Percentiles rank a stretch among this genome's conserved stretches.
Evolutionary conservation across 768 basidiomycete genomes (phyloP).

Genomic region (Boletus insuetus): DNA sequence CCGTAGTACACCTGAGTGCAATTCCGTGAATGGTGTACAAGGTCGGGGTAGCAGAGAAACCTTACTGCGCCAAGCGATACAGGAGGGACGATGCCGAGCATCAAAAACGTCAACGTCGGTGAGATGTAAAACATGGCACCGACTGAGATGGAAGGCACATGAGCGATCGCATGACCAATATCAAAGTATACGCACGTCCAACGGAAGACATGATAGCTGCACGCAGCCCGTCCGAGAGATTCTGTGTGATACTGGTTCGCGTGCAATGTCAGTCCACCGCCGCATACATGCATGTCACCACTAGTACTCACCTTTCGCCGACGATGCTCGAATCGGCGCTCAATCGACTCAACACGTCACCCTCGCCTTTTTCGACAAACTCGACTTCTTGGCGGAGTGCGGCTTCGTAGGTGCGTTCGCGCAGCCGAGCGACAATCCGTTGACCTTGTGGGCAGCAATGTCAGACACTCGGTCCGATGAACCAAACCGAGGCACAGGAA

Average conservation of each 20-base stretch:
- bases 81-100: constrained; percentile 90
- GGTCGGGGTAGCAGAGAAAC: constrained; percentile 5
- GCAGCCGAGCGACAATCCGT: constrained; percentile 84
- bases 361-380: constrained; percentile 88
- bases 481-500: not conserved
- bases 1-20: constrained; percentile 85
- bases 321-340: constrained; percentile 92
- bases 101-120: constrained; percentile 81
- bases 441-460: constrained; percentile 47
- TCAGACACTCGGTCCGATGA: not conserved
- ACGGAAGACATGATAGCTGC: constrained; percentile 93
- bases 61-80: constrained; percentile 80
- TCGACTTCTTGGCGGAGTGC: constrained; percentile 88
- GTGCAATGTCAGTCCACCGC: not conserved
- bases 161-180: not conserved
- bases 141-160: constrained; percentile 44
- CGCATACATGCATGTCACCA: not conserved
- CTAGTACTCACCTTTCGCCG: constrained; percentile 69
- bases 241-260: constrained; percentile 57
- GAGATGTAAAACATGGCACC: constrained; percentile 95
- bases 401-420: constrained; percentile 81
- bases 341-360: constrained; percentile 88
- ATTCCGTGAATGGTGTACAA: constrained; percentile 7
- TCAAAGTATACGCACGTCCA: constrained; percentile 58
- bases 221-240: constrained; percentile 76